Evolutionary conservation across 2,329 filamentous ascomycete species (phyloP), one percentile per base, ranked within the genome.

Genomic region (Fusarium verticillioides): DNA sequence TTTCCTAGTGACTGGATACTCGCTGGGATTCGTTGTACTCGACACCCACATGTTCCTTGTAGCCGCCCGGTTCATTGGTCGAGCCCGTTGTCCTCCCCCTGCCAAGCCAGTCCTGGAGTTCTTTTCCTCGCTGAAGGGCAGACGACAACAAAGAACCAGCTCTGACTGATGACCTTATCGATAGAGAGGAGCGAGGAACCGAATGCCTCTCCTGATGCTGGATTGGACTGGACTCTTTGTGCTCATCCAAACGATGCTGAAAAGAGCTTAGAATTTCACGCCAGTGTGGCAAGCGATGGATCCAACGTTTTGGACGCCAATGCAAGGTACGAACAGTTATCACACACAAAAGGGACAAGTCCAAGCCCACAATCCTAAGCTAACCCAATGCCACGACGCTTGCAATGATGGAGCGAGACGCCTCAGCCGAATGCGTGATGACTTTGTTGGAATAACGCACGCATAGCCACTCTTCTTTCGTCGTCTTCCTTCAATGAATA

Each of bases 1-100:
- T 63, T 49, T 54, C 63, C 42, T 23, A 56, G 46, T 65, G 34
- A 54, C 70, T 47, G 52, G 58, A 68, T 66, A 56, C 63, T 60
- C 59, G 30, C 70, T 49, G 28, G 71, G 70, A 74, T 73, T 72
- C 65, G 72, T 44, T 66, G 49, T 43, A 21, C 34, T 58, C 37
- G 39, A 49, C 39, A 26, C 34, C 47, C 70, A 42, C 60, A 56
- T 69, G 46, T 21, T 42, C 72, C 72, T 50, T 63, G 58, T 69
- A 69, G 37, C 53, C 66, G 65, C 69, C 73, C 67, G 66, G 52
- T 66, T 75, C 18, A 77, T 77, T 77, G 75, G 75, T 65, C 56
- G 21, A 52, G 56, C 50, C 53, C 53, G 59, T 64, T 72, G 42
- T 28, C 37, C 50, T 70, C 71, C 72, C 75, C 71, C 73, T 77